phyloP scores from a whole-genome alignment of 192 early-diverging fungal species.

The Kappamyces sp. region DNA sequence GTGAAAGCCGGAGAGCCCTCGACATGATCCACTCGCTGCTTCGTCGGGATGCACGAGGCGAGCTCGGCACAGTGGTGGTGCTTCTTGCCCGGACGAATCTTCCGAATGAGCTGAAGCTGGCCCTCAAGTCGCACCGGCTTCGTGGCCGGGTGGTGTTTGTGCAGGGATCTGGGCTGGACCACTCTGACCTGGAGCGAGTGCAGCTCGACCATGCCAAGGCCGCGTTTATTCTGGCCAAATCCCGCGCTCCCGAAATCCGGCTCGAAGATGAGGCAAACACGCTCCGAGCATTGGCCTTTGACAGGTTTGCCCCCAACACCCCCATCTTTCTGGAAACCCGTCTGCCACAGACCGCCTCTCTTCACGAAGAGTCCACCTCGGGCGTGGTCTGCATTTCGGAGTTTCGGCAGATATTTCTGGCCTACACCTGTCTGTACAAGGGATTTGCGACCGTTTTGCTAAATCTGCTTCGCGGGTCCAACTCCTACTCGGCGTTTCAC shows the following conservation, averaged over 20 bases:
- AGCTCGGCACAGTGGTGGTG: conserved; percentile 17
- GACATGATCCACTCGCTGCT: conserved; percentile 27
- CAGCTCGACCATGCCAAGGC: conserved; percentile 21
- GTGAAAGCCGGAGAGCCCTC: conserved; percentile 1
- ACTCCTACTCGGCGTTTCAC: conserved; percentile 35
- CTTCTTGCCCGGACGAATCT: conserved; percentile 25
- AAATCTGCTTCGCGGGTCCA: conserved; percentile 52
- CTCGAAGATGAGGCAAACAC: conserved; percentile 67
- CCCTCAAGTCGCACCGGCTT: conserved; percentile 20
- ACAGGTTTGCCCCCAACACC: conserved; percentile 48
- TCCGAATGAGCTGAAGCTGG: conserved; percentile 15
- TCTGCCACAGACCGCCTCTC: conserved; percentile 53
- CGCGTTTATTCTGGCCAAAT: not conserved
- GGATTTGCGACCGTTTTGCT: conserved; percentile 55
- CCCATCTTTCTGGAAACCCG: conserved; percentile 59
- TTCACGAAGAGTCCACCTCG: conserved; percentile 50
- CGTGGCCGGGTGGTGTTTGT: conserved; percentile 30
- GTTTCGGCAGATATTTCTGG: conserved; percentile 35
- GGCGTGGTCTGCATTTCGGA: conserved; percentile 34
- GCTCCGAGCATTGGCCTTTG: conserved; percentile 59
- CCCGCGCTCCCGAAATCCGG: conserved; percentile 35
- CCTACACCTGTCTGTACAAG: conserved; percentile 47
- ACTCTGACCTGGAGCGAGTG: conserved; percentile 27
- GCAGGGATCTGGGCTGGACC: conserved; percentile 31
- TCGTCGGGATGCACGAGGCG: conserved; percentile 7